Evolutionary conservation across 2,329 filamentous ascomycete genomes (phyloP).

Genomic region (Aulographum hederae): DNA sequence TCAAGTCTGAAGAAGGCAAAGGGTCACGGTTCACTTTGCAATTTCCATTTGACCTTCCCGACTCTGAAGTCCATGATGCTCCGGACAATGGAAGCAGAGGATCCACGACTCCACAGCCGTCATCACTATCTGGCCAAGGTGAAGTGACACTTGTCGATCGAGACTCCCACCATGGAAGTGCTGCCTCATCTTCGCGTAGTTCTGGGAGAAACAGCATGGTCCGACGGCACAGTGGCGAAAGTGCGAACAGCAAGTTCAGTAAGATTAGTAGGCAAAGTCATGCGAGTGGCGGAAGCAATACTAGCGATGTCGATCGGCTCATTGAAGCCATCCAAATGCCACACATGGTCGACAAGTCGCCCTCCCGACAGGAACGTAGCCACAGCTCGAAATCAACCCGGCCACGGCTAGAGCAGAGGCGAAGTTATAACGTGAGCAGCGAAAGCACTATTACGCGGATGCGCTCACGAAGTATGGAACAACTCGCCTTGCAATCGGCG

Average conservation of each 20-base stretch:
- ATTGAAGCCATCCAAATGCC: slow-evolving; percentile 55
- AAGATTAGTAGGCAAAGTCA: slow-evolving; percentile 30
- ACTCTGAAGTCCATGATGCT: slow-evolving; percentile 9
- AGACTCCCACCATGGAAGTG: slow-evolving; percentile 10
- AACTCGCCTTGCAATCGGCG: too few species aligned
- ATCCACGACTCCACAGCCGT: too few species aligned
- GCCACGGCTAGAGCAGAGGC: too few species aligned
- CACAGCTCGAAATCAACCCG: too few species aligned
- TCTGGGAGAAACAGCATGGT: slow-evolving; percentile 6
- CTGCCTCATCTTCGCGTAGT: too few species aligned
- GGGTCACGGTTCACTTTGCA: slow-evolving; percentile 71
- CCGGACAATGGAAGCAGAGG: too few species aligned
- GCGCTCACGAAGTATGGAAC: too few species aligned
- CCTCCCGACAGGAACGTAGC: too few species aligned
- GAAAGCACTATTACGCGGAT: too few species aligned
- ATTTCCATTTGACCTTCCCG: slow-evolving; percentile 52
- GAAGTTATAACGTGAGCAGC: too few species aligned
- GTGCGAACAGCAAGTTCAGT: slow-evolving; percentile 30
- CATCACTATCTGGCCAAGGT: too few species aligned
- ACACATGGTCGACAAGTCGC: slow-evolving; percentile 10
- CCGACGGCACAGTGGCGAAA: slow-evolving; percentile 13
- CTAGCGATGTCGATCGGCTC: slow-evolving; percentile 49
- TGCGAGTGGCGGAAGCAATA: slow-evolving; percentile 23
- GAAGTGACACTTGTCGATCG: slow-evolving; percentile 47
- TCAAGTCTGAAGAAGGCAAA: slow-evolving; percentile 68